Evolutionary conservation across 2,329 filamentous ascomycete species (phyloP).

Genomic region (Neopestalotiopsis rosae): DNA sequence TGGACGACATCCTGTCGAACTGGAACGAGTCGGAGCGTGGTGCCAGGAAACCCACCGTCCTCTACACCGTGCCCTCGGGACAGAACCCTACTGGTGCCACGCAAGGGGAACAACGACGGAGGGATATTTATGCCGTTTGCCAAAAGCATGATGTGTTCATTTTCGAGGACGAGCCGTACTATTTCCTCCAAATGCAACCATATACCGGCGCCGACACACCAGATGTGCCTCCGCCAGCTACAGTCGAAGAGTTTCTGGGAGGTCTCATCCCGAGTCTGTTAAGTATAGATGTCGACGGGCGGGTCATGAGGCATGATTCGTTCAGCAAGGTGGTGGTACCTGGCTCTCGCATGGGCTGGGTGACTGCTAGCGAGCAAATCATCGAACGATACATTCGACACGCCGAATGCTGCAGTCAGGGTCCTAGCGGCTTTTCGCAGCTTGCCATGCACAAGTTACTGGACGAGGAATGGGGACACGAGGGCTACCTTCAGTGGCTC

Average conservation of each 20-base stretch:
- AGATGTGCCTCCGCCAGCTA: conserved; percentile 60
- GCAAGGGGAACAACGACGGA: conserved; percentile 69
- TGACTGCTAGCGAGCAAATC: conserved; percentile 85
- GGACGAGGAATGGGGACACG: conserved; percentile 93
- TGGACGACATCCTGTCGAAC: conserved; percentile 55
- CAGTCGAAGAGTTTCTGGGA: conserved; percentile 75
- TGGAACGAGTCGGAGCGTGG: conserved; percentile 53
- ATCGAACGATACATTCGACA: conserved; percentile 83
- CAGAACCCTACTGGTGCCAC: conserved; percentile 93
- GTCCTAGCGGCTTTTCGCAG: conserved; percentile 84
- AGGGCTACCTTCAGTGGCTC: conserved; percentile 88
- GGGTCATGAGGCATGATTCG: conserved; percentile 88
- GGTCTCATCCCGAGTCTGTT: conserved; percentile 77
- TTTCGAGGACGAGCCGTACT: conserved; percentile 93
- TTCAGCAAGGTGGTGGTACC: conserved; percentile 92
- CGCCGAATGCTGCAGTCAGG: conserved; percentile 83
- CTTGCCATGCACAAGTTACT: conserved; percentile 85
- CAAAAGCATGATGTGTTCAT: conserved; percentile 87
- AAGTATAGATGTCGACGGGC: conserved; percentile 82
- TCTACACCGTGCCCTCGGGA: conserved; percentile 73
- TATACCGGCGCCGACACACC: conserved; percentile 64
- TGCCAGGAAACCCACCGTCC: conserved; percentile 56
- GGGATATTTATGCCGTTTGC: conserved; percentile 76
- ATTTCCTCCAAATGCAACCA: conserved; percentile 87
- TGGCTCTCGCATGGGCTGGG: conserved; percentile 83